Conservation (phyloP, 257 asterid genomes). For the Nicotiana benthamiana region DNA sequence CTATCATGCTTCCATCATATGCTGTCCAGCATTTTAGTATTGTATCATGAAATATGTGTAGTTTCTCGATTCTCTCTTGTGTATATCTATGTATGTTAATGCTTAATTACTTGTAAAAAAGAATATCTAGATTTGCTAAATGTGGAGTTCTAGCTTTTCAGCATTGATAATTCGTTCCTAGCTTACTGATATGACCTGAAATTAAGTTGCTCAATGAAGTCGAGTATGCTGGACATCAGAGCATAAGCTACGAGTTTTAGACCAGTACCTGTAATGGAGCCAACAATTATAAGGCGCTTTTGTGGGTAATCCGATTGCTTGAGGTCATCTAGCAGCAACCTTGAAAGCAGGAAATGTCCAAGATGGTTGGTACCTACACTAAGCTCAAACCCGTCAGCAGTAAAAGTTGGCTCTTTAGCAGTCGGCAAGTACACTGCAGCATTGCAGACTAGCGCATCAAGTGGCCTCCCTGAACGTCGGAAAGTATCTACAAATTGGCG, state of each 20-base stretch:
- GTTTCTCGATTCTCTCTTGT: background rate
- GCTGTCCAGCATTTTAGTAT: background rate
- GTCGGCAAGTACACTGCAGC: constrained; percentile 89
- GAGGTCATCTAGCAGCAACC: constrained; percentile 78
- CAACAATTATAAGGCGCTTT: constrained; percentile 84
- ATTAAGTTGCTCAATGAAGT: background rate
- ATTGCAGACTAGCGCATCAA: constrained; percentile 83
- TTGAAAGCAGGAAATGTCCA: constrained; percentile 83
- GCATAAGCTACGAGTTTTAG: background rate
- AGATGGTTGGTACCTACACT: constrained; percentile 94
- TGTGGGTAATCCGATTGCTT: constrained; percentile 67
- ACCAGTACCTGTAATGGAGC: constrained; percentile 74
- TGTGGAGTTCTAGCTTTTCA: background rate
- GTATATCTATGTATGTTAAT: background rate
- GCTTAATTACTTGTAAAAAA: background rate
- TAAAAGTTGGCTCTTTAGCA: constrained; percentile 71
- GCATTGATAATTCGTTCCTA: background rate
- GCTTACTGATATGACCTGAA: background rate
- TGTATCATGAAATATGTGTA: background rate
- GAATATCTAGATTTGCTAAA: background rate
- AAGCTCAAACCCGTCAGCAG: constrained; percentile 85
- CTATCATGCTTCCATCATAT: background rate
- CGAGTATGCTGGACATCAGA: background rate
- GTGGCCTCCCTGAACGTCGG: constrained; percentile 50
- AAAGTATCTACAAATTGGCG: constrained; percentile 74